Conservation (phyloP, 306 rosid genomes). For the Prosopis cineraria region DNA sequence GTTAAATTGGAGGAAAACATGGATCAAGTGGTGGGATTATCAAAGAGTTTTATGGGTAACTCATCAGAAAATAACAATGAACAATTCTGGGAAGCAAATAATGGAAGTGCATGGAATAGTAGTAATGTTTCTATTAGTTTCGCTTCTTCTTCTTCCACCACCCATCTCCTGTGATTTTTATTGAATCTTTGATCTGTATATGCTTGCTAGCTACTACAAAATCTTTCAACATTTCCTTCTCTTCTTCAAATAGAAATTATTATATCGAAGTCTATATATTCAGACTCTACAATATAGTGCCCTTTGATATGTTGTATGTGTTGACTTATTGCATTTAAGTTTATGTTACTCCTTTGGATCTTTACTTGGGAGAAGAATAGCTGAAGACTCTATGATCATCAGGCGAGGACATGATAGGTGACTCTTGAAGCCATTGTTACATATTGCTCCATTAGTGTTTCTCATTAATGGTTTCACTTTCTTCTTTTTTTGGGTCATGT, state of each 20-base stretch:
- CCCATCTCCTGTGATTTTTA: conserved; percentile 54
- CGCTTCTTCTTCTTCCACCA: conserved; percentile 45
- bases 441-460: conserved; percentile 18
- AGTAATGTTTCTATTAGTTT: conserved; percentile 56
- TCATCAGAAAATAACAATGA: conserved; percentile 42
- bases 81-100: conserved; percentile 38
- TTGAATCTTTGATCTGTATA: not conserved
- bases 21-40: conserved; percentile 55
- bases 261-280: not conserved
- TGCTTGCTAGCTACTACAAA: not conserved
- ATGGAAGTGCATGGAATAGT: conserved; percentile 58
- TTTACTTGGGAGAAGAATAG: conserved; percentile 21
- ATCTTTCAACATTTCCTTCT: not conserved
- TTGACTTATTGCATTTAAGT: not conserved
- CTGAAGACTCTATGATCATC: conserved; percentile 22
- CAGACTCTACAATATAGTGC: not conserved
- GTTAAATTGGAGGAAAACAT: conserved; percentile 60
- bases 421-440: conserved; percentile 38
- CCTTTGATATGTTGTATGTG: not conserved
- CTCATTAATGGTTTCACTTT: not conserved
- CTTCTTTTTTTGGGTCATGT: not conserved
- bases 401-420: conserved; percentile 39
- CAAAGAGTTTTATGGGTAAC: conserved; percentile 55
- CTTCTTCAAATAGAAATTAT: not conserved
- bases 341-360: too few relatives aligned